Percentiles rank a stretch among this genome's conserved stretches.
These are phyloP conservation scores for Vigna nakashimae DNA, from an alignment of 306 rosid species.

Conservation along the genomic window DNA sequence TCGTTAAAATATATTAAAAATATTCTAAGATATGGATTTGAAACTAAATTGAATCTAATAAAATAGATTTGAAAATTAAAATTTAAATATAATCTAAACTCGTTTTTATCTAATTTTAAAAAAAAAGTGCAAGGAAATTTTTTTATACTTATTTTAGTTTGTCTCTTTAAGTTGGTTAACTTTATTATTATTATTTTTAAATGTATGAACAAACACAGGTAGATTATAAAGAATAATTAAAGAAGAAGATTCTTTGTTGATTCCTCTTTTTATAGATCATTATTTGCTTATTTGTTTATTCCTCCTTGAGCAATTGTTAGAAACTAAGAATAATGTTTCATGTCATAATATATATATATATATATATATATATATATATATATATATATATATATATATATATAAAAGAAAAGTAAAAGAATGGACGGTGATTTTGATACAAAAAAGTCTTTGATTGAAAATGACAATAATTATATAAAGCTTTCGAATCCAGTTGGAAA, in stretches of 20 bases:
- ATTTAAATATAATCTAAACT: too few species aligned
- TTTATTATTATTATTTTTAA: too few species aligned
- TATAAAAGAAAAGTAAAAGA: not conserved
- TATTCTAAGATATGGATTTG: too few species aligned
- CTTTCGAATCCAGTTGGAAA: too few species aligned
- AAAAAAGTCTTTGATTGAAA: constrained; percentile 9
- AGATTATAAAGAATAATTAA: not conserved
- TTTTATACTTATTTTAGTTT: too few species aligned
- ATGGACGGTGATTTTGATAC: not conserved
- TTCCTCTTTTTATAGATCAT: not conserved
- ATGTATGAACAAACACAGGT: too few species aligned
- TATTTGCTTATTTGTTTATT: constrained; percentile 1
- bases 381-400: not conserved
- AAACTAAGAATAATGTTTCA: not conserved
- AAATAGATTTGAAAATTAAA: too few species aligned
- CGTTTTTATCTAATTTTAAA: too few species aligned
- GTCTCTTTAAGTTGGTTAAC: too few species aligned
- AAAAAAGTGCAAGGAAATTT: too few species aligned
- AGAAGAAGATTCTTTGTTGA: constrained; percentile 3
- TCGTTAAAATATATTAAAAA: too few species aligned
- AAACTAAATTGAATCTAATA: too few species aligned
- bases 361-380: not conserved
- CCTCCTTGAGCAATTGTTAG: not conserved
- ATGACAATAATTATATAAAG: not conserved
- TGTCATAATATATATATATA: not conserved